A percentile compares a stretch with the other conserved stretches of the same genome.
phyloP scores from a whole-genome alignment of 73 alveolate genomes.

The Paramecium primaurelia region DNA sequence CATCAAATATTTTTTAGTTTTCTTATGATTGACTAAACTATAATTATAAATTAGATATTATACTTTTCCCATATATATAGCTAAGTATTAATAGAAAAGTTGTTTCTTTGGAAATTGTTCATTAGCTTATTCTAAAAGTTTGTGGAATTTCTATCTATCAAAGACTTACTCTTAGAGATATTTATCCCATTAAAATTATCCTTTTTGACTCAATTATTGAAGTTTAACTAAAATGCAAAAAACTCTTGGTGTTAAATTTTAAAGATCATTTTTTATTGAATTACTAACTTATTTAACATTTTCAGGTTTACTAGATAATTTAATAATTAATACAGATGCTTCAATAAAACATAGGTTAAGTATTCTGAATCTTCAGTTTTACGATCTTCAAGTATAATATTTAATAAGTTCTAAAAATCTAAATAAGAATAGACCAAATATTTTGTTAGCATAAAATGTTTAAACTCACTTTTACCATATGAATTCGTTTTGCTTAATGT shows the following conservation, averaged over 20 bases:
- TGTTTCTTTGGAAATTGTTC: background rate
- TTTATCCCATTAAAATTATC: conserved; percentile 39
- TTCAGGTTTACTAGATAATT: background rate
- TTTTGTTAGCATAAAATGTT: background rate
- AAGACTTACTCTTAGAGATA: background rate
- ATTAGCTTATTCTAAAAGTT: background rate
- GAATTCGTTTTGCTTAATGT: background rate
- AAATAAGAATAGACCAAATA: background rate
- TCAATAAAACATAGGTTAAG: background rate
- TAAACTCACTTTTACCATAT: background rate
- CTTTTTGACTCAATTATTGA: background rate
- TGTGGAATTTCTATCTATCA: background rate
- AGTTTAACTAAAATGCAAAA: background rate
- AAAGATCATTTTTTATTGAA: background rate
- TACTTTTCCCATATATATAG: background rate
- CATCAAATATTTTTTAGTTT: background rate
- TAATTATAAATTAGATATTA: background rate
- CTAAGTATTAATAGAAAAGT: background rate
- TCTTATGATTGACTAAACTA: background rate
- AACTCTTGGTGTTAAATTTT: background rate
- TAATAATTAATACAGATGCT: background rate
- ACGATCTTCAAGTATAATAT: background rate
- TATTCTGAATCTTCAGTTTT: conserved; percentile 28
- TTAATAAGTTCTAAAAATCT: background rate
- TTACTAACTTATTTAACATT: background rate